Base-by-base conservation (phyloP, 179 eudicot genomes). In the Carnegiea gigantea region DNA sequence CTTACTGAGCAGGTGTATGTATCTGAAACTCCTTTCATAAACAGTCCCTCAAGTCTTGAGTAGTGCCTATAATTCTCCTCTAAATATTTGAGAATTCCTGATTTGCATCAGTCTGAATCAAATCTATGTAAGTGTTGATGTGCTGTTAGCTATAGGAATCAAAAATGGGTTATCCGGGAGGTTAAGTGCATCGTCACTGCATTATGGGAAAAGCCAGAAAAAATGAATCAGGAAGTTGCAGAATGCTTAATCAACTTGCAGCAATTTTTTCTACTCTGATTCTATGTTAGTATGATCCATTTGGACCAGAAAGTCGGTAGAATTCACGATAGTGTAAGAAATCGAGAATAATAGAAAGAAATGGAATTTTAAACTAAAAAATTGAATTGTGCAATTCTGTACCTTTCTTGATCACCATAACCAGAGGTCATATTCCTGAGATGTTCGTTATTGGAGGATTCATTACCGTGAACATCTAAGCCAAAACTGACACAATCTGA, bases 141-240 rank as follows among this genome's bases (percentile, higher is more conserved):
- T 30, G 92, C 62, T 51, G 88, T 80, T 67, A 26, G 74, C 48
- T 4, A 36, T 70, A 12, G 48, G 28, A 36, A 36, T 36, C 0
- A 5, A 8, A 74, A 88, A 90, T 23, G 90, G 90, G 78, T 86
- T 88, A 15, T 90, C 90, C 7, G 89, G 90, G 24, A 90, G 90
- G 82, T 85, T 81, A 36, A 80, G 77, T 86, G 86, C 89, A 60
- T 90, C 88, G 77, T 30, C 48, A 51, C 92, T 88, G 88, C 82
- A 82, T 54, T 17, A 21, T 30, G 62, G 21, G 18, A 17, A 20
- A 54, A 57, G 3, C 8, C 20, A 15, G 8, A 18, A 57, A 57
- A 60, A 60, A 20, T 60, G 67, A 60, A 23, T 60, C 67, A 60
- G 67, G 8, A 23, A 60, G 1, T 60, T 7, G 24, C 28, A n/a